These are phyloP conservation scores for Acer campestre DNA, from an alignment of 345 rosid species.

Conservation along the genomic window DNA sequence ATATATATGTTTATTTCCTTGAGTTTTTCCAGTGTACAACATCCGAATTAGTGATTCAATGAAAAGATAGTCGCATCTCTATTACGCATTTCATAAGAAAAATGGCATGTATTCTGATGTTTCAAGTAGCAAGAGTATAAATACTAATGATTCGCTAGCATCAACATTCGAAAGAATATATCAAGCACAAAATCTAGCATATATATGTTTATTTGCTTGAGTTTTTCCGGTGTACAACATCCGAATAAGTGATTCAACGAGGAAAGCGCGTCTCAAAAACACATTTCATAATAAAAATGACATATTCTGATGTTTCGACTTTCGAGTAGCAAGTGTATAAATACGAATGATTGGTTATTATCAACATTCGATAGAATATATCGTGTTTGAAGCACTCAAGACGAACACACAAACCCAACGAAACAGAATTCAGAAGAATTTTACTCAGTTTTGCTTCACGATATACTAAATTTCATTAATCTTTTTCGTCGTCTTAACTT, in stretches of 20 bases:
- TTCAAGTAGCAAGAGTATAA: too few species aligned
- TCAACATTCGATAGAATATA: too few species aligned
- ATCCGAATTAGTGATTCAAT: background rate
- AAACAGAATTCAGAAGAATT: too few species aligned
- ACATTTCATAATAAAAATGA: background rate
- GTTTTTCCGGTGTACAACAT: background rate
- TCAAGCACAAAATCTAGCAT: background rate
- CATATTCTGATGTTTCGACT: background rate
- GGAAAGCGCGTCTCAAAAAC: background rate
- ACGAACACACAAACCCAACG: too few species aligned
- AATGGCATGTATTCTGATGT: background rate
- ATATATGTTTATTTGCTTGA: background rate
- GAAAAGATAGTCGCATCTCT: background rate
- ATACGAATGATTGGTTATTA: too few species aligned
- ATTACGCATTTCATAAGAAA: background rate
- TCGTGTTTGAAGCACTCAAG: too few species aligned
- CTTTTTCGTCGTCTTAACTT: background rate
- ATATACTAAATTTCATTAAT: too few species aligned
- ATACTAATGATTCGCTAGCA: too few species aligned
- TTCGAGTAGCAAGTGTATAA: too few species aligned
- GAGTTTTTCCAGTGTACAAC: background rate
- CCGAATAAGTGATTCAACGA: background rate
- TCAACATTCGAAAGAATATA: too few species aligned
- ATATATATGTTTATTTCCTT: background rate
- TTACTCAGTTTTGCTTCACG: background rate